Evolutionary conservation across 2,329 filamentous ascomycete genomes (phyloP).

Genomic region (Penicillium digitatum): DNA sequence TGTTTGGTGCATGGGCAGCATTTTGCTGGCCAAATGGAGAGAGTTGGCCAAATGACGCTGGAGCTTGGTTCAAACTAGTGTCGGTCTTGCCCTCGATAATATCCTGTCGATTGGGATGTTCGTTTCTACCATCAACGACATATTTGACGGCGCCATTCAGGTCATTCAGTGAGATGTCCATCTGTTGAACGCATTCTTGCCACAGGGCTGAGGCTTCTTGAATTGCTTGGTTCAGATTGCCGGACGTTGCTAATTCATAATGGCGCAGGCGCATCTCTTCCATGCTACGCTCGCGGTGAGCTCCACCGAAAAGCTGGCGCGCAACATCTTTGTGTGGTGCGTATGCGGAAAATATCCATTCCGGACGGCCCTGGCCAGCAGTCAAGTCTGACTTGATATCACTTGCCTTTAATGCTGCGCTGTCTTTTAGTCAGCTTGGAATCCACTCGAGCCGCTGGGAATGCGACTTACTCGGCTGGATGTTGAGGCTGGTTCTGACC

Average conservation of each 20-base stretch:
- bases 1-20: not conserved
- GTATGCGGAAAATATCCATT: constrained; percentile 85
- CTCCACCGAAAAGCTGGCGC: constrained; percentile 77
- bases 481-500: constrained; percentile 22
- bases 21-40: constrained; percentile 28
- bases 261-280: constrained; percentile 77
- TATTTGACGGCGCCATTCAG: constrained; percentile 69
- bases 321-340: constrained; percentile 73
- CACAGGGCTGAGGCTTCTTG: constrained; percentile 55
- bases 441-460: constrained; percentile 1
- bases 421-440: constrained; percentile 27
- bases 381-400: constrained; percentile 64
- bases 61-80: constrained; percentile 13
- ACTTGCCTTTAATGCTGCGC: constrained; percentile 55
- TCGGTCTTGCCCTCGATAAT: constrained; percentile 35
- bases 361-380: constrained; percentile 59
- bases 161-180: constrained; percentile 65
- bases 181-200: constrained; percentile 64
- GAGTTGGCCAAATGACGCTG: constrained; percentile 21
- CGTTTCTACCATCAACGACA: constrained; percentile 60
- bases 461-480: constrained; percentile 23
- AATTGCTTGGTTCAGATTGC: constrained; percentile 55
- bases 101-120: constrained; percentile 72
- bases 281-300: constrained; percentile 74
- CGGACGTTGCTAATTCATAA: constrained; percentile 61